These are phyloP conservation scores for Tolypocladium nubicola DNA, from an alignment of 2,329 filamentous ascomycete species.

Conservation along the genomic window DNA sequence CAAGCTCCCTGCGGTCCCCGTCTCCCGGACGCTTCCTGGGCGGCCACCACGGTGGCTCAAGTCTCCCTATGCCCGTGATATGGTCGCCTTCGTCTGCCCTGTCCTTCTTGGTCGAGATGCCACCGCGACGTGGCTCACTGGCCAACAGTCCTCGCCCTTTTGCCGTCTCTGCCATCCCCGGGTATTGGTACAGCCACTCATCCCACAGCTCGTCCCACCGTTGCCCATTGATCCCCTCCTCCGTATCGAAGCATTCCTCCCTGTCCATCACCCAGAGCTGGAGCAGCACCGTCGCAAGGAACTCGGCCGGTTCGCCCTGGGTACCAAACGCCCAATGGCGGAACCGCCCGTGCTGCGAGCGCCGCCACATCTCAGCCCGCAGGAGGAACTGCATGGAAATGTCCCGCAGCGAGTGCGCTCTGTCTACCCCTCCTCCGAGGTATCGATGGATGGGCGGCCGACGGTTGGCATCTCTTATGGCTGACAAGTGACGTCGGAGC, in stretches of 20 bases:
- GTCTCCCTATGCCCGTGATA: neutral
- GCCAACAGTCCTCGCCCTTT: neutral
- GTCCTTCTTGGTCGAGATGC: neutral
- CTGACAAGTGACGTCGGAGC: neutral
- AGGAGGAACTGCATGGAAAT: slow-evolving; percentile 13
- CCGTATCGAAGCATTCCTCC: slow-evolving; percentile 4
- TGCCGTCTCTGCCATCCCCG: neutral
- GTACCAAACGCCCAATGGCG: slow-evolving; percentile 12
- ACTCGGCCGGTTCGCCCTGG: slow-evolving; percentile 6
- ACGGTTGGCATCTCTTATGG: neutral
- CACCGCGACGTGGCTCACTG: neutral
- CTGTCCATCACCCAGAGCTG: neutral
- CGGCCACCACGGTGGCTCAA: neutral
- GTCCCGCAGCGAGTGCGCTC: neutral
- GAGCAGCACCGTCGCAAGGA: slow-evolving; percentile 7
- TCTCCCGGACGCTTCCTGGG: neutral
- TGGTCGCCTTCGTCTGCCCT: neutral
- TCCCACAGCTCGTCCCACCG: slow-evolving; percentile 16
- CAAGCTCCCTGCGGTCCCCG: neutral
- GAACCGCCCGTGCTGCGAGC: slow-evolving; percentile 6
- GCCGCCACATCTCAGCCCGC: slow-evolving; percentile 13
- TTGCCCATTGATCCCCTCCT: slow-evolving; percentile 1
- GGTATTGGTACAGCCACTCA: slow-evolving; percentile 12
- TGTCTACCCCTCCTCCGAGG: neutral
- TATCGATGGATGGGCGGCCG: neutral